Conservation (phyloP, 805 yeast genomes). For the Teunomyces stri region DNA sequence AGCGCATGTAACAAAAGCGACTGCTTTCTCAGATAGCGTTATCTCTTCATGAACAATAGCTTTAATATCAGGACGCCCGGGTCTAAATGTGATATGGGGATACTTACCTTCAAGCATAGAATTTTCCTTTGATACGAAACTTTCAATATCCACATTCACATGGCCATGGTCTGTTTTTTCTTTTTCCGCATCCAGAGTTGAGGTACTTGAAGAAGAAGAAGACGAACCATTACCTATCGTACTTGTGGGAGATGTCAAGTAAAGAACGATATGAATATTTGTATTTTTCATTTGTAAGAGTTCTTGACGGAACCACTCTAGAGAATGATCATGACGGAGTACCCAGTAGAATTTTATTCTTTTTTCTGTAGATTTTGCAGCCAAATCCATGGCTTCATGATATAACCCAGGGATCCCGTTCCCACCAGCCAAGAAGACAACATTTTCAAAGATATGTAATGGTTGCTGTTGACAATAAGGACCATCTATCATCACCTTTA, state of each 20-base stretch:
- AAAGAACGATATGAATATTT: conserved; percentile 26
- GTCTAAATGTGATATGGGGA: conserved; percentile 21
- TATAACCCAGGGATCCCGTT: conserved; percentile 61
- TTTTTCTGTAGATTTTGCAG: conserved; percentile 13
- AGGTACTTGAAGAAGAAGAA: background rate
- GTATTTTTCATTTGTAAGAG: conserved; percentile 21
- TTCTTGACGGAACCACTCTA: conserved; percentile 50
- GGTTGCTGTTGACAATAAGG: conserved; percentile 55
- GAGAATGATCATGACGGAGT: conserved; percentile 49
- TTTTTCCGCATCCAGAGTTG: background rate
- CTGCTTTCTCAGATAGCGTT: conserved; percentile 35
- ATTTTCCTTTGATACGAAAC: conserved; percentile 33
- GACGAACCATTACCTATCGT: conserved; percentile 24
- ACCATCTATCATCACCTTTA: conserved; percentile 54
- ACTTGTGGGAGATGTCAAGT: conserved; percentile 40
- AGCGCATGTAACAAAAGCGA: conserved; percentile 60
- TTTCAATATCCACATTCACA: conserved; percentile 45
- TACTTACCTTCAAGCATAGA: conserved; percentile 23
- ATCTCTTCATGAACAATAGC: conserved; percentile 36
- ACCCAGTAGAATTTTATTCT: conserved; percentile 52
- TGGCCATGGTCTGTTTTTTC: conserved; percentile 26
- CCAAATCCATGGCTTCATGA: conserved; percentile 33
- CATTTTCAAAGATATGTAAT: conserved; percentile 44
- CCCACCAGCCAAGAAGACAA: conserved; percentile 59
- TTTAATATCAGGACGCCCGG: conserved; percentile 45